phyloP scores from a whole-genome alignment of 495 filamentous ascomycete species.

The Penicillium steckii region DNA sequence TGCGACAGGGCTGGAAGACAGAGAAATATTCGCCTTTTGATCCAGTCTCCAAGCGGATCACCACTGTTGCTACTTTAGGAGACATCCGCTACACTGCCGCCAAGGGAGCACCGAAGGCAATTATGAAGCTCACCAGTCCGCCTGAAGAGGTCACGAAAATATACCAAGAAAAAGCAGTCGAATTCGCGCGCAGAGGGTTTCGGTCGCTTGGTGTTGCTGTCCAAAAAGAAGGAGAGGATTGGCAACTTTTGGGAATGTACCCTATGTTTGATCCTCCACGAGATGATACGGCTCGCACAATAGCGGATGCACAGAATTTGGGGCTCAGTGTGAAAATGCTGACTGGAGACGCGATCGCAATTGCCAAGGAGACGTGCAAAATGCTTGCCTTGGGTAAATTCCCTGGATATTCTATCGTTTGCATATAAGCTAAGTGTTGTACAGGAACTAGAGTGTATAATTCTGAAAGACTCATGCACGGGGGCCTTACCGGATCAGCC shows the following conservation, averaged over 20 bases:
- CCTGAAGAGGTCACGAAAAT: conserved; percentile 56
- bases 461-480: conserved; percentile 68
- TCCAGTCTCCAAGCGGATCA: conserved; percentile 73
- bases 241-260: conserved; percentile 68
- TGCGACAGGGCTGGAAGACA: conserved; percentile 65
- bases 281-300: conserved; percentile 75
- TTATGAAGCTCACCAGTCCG: conserved; percentile 62
- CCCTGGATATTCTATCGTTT: too few relatives aligned
- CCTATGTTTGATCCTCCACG: conserved; percentile 75
- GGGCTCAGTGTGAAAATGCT: conserved; percentile 76
- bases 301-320: conserved; percentile 67
- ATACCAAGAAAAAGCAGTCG: conserved; percentile 63
- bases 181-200: conserved; percentile 74
- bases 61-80: conserved; percentile 58
- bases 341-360: conserved; percentile 72
- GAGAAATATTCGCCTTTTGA: conserved; percentile 72
- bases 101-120: conserved; percentile 71
- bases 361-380: conserved; percentile 76
- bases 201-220: conserved; percentile 71
- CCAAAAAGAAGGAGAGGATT: conserved; percentile 58
- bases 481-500: conserved; percentile 65
- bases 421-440: too few relatives aligned
- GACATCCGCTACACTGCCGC: conserved; percentile 64
- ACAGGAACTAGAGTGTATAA: conserved; percentile 78
- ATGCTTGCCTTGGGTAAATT: conserved; percentile 70